These are phyloP conservation scores for Pleodorina starrii DNA, from an alignment of 139 green algal species.

Conservation along the genomic window DNA sequence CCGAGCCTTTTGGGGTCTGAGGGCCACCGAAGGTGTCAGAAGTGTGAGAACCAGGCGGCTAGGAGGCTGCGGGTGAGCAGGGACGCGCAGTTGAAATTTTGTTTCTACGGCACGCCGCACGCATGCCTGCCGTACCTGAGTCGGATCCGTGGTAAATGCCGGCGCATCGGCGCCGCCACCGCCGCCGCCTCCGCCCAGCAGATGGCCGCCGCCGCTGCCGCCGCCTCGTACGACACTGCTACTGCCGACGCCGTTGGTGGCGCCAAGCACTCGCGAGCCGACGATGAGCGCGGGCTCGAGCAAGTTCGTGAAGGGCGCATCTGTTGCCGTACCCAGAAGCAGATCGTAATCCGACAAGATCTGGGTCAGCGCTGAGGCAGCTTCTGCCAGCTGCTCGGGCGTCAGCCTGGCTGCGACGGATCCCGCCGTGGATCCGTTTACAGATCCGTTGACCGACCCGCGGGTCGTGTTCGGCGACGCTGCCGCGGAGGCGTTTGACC, in stretches of 20 bases:
- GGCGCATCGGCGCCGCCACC: background rate
- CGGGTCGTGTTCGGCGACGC: background rate
- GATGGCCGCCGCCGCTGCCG: constrained; percentile 7
- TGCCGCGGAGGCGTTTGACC: background rate
- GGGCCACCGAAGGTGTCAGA: too few relatives aligned
- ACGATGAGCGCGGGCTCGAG: constrained; percentile 72
- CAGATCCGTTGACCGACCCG: background rate
- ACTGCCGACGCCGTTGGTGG: background rate
- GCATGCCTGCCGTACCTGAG: constrained; percentile 15
- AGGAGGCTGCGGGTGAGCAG: too few relatives aligned
- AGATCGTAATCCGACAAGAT: constrained; percentile 67
- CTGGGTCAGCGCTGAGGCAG: constrained; percentile 37
- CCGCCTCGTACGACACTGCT: background rate
- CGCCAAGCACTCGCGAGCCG: constrained; percentile 5
- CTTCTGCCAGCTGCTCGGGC: constrained; percentile 49
- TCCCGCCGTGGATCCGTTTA: background rate
- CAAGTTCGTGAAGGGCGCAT: constrained; percentile 54
- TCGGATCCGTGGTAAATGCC: constrained; percentile 3
- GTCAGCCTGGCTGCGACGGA: background rate
- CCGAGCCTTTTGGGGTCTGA: too few relatives aligned
- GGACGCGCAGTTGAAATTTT: too few relatives aligned
- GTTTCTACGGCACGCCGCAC: too few relatives aligned
- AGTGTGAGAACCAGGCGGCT: too few relatives aligned
- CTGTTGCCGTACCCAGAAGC: constrained; percentile 55
- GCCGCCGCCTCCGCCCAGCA: background rate